phyloP scores from a whole-genome alignment of 2,329 filamentous ascomycete genomes.

The Microdochium trichocladiopsis region DNA sequence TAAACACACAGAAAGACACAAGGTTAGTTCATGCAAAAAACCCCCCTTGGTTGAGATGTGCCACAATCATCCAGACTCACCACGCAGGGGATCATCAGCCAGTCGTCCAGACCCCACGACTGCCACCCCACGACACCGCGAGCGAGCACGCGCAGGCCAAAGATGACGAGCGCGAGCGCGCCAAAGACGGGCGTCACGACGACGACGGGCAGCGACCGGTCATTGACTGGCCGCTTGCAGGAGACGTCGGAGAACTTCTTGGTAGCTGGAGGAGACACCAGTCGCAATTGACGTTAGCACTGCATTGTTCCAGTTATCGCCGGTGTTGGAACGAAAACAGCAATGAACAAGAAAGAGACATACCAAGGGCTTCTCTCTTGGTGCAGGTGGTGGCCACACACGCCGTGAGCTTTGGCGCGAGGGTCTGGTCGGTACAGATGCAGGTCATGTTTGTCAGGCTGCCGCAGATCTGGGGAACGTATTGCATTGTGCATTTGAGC shows the following conservation, averaged over 20 bases:
- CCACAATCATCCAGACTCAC: slow-evolving; percentile 6
- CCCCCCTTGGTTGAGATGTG: not conserved
- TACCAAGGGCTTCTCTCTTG: slow-evolving; percentile 15
- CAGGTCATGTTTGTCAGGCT: slow-evolving; percentile 11
- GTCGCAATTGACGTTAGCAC: not conserved
- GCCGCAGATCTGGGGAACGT: slow-evolving; percentile 4
- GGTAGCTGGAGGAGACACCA: slow-evolving; percentile 10
- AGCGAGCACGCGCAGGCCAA: slow-evolving; percentile 18
- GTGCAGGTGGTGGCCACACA: slow-evolving; percentile 16
- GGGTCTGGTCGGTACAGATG: slow-evolving; percentile 12
- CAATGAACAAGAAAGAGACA: too few relatives aligned
- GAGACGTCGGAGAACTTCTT: slow-evolving; percentile 18
- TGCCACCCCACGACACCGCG: slow-evolving; percentile 15
- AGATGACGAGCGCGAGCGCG: slow-evolving; percentile 18
- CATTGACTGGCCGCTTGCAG: slow-evolving; percentile 16
- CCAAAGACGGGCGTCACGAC: slow-evolving; percentile 18
- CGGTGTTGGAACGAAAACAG: too few relatives aligned
- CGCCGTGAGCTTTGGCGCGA: slow-evolving; percentile 12
- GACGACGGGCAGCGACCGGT: slow-evolving; percentile 16
- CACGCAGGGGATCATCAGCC: slow-evolving; percentile 17
- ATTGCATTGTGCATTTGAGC: slow-evolving; percentile 9
- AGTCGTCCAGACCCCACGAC: slow-evolving; percentile 21
- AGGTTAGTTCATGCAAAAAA: not conserved
- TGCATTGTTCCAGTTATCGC: slow-evolving; percentile 1
- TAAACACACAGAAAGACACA: slow-evolving; percentile 2